These are phyloP conservation scores for Leishmania guyanensis DNA, from an alignment of 208 protist species.

Conservation along the genomic window DNA sequence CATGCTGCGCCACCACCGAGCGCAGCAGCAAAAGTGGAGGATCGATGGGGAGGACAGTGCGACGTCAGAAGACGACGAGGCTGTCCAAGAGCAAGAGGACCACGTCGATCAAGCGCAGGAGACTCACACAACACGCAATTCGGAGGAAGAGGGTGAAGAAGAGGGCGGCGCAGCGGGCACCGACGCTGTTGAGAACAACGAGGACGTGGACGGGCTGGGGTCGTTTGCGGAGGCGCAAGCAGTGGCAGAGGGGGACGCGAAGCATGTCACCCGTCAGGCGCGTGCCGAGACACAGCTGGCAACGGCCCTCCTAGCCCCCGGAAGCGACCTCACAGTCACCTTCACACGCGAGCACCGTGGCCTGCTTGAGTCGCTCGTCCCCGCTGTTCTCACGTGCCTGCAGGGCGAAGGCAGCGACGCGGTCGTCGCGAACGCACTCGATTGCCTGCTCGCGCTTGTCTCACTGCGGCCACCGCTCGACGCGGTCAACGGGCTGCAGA, in stretches of 20 bases:
- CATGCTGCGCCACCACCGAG: slow-evolving; percentile 61
- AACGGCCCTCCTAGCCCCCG: slow-evolving; percentile 10
- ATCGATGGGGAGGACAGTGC: slow-evolving; percentile 18
- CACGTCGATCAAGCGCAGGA: slow-evolving; percentile 20
- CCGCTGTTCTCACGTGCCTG: slow-evolving; percentile 76
- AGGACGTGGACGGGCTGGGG: slow-evolving; percentile 69
- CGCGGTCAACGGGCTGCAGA: slow-evolving; percentile 56
- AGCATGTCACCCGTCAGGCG: neutral
- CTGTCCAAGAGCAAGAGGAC: slow-evolving; percentile 22
- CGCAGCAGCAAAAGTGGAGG: slow-evolving; percentile 11
- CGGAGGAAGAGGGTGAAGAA: slow-evolving; percentile 10
- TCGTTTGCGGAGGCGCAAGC: slow-evolving; percentile 62
- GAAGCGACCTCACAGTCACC: slow-evolving; percentile 53
- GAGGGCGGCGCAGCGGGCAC: slow-evolving; percentile 20
- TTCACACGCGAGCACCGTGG: slow-evolving; percentile 79
- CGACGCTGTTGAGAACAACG: slow-evolving; percentile 20
- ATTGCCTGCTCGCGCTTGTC: slow-evolving; percentile 83
- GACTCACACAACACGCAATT: slow-evolving; percentile 1
- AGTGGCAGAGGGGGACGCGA: slow-evolving; percentile 26
- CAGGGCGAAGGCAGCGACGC: slow-evolving; percentile 90
- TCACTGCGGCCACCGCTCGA: slow-evolving; percentile 78
- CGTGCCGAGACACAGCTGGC: slow-evolving; percentile 2
- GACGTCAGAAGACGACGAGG: slow-evolving; percentile 12
- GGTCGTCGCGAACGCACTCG: slow-evolving; percentile 84
- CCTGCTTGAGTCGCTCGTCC: slow-evolving; percentile 77